phyloP scores from a whole-genome alignment of 192 early-diverging fungal genomes.

The Coemansia sp. region DNA sequence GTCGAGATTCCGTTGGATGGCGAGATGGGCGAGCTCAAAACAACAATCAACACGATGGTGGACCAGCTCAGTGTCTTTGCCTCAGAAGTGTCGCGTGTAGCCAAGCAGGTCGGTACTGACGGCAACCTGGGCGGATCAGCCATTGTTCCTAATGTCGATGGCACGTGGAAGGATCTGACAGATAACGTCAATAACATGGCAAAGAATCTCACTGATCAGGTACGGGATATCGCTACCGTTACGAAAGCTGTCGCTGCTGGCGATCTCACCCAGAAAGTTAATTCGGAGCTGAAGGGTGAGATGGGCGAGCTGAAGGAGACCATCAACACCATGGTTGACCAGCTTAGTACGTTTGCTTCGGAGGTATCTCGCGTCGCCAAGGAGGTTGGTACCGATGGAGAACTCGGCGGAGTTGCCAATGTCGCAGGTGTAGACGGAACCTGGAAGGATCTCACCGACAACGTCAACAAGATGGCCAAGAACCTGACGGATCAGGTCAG shows the following conservation, averaged over 20 bases:
- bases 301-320: slow-evolving; percentile 64
- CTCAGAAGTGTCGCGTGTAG: slow-evolving; percentile 65
- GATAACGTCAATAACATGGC: slow-evolving; percentile 26
- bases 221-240: slow-evolving; percentile 14
- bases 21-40: slow-evolving; percentile 65
- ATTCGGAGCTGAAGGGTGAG: slow-evolving; percentile 49
- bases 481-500: slow-evolving; percentile 63
- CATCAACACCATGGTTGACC: slow-evolving; percentile 67
- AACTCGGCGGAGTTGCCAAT: slow-evolving; percentile 62
- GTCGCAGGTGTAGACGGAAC: slow-evolving; percentile 61
- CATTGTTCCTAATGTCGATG: slow-evolving; percentile 56
- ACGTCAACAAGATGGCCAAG: slow-evolving; percentile 65
- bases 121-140: slow-evolving; percentile 69
- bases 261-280: slow-evolving; percentile 21
- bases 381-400: slow-evolving; percentile 66
- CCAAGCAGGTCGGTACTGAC: slow-evolving; percentile 69
- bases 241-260: slow-evolving; percentile 19
- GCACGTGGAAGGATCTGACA: slow-evolving; percentile 61
- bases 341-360: slow-evolving; percentile 55
- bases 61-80: slow-evolving; percentile 49
- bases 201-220: slow-evolving; percentile 11
- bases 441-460: slow-evolving; percentile 65
- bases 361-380: slow-evolving; percentile 65
- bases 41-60: slow-evolving; percentile 66
- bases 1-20: slow-evolving; percentile 36